A percentile compares a stretch with the other conserved stretches of the same genome.
phyloP scores from a whole-genome alignment of 2,329 filamentous ascomycete species.

The Ascochyta clinopodiicola region DNA sequence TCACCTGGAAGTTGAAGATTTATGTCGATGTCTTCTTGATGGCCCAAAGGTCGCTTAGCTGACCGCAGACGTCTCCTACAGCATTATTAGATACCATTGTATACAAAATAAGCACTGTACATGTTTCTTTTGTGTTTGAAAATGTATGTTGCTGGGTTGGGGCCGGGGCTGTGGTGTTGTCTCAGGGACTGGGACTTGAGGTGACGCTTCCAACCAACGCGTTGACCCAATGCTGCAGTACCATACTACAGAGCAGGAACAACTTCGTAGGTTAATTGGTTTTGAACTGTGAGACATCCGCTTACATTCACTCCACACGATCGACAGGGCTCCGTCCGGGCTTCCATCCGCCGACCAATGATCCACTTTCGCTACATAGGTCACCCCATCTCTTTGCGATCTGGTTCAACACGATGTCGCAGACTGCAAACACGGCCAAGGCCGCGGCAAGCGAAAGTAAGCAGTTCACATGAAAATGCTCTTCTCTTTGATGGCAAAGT shows the following conservation, averaged over 20 bases:
- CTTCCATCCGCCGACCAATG: conserved; percentile 1
- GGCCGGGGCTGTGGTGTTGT: conserved; percentile 2
- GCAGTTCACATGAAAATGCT: neutral
- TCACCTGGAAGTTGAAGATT: neutral
- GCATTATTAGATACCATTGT: neutral
- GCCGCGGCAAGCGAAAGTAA: neutral
- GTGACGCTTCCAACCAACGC: neutral
- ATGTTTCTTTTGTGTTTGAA: neutral
- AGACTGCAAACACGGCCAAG: conserved; percentile 1
- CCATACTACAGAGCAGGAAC: neutral
- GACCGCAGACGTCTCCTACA: neutral
- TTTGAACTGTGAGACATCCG: neutral
- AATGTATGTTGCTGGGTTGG: neutral
- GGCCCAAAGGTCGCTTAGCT: neutral
- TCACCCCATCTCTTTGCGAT: neutral
- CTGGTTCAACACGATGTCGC: conserved; percentile 3
- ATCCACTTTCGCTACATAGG: neutral
- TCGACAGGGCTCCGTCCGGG: neutral
- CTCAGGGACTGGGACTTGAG: neutral
- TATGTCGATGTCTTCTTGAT: neutral
- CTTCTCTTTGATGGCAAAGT: neutral
- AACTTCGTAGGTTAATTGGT: neutral
- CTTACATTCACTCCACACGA: neutral
- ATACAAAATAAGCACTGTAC: neutral
- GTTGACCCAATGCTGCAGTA: neutral